These are phyloP conservation scores for Parsonsia alboflavescens DNA, from an alignment of 257 asterid genomes.

Conservation along the genomic window DNA sequence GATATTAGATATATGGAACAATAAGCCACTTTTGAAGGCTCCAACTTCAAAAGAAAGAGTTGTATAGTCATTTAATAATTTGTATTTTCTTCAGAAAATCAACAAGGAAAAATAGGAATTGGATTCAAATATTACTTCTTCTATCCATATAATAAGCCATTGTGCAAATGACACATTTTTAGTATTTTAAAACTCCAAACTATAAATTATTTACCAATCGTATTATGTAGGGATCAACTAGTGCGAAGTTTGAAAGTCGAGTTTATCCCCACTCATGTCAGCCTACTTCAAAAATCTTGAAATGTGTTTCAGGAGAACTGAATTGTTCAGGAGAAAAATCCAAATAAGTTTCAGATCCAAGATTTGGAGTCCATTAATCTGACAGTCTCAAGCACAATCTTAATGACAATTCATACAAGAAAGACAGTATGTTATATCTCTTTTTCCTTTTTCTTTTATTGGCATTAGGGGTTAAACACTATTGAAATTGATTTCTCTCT, in stretches of 20 bases:
- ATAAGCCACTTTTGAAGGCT: not conserved
- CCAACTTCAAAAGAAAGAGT: not conserved
- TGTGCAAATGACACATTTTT: not conserved
- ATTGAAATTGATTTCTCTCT: not conserved
- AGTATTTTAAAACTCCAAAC: not conserved
- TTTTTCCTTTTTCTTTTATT: not conserved
- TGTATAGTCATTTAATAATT: not conserved
- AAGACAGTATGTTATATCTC: not conserved
- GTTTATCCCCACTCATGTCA: not conserved
- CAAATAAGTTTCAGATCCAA: not conserved
- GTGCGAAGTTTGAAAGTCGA: not conserved
- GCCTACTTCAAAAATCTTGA: not conserved
- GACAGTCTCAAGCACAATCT: not conserved
- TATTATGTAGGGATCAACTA: not conserved
- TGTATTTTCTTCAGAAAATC: not conserved
- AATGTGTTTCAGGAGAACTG: not conserved
- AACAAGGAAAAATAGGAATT: not conserved
- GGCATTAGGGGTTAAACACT: not conserved
- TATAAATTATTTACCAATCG: not conserved
- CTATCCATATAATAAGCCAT: not conserved
- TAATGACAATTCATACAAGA: not conserved
- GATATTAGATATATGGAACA: not conserved
- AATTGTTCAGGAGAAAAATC: not conserved
- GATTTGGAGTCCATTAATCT: not conserved
- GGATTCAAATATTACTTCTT: not conserved